Conservation (phyloP, 2,329 filamentous ascomycete genomes). For the Pseudogymnoascus sp. region DNA sequence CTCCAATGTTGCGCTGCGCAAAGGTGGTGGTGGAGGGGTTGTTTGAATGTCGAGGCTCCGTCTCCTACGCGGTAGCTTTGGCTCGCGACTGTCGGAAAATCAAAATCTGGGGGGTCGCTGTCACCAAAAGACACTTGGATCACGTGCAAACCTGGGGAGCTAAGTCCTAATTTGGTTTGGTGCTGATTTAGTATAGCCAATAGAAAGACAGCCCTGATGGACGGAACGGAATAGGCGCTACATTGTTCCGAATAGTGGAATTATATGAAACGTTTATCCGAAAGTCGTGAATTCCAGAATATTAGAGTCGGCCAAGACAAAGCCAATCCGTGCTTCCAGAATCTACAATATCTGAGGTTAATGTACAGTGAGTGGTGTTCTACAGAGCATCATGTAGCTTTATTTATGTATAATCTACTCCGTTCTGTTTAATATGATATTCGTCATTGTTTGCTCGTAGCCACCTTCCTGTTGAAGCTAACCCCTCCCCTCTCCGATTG, state of each 20-base stretch:
- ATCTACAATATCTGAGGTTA: not conserved
- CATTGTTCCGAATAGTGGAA: conserved; percentile 2
- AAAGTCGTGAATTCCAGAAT: not conserved
- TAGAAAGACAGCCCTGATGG: not conserved
- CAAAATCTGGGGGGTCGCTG: conserved; percentile 5
- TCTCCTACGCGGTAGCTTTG: conserved; percentile 8
- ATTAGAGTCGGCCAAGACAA: not conserved
- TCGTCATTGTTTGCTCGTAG: not conserved
- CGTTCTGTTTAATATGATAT: not conserved
- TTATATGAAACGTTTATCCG: not conserved
- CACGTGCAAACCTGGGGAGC: not conserved
- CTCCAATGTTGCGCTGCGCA: conserved; percentile 3
- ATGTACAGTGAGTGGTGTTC: not conserved
- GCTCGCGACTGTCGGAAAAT: conserved; percentile 6
- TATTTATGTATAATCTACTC: not conserved
- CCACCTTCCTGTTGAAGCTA: not conserved
- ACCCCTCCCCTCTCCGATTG: not conserved
- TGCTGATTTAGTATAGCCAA: not conserved
- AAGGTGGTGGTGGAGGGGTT: conserved; percentile 6
- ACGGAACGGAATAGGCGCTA: conserved; percentile 4
- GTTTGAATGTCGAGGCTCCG: conserved; percentile 3
- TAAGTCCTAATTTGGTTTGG: not conserved
- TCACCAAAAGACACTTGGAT: not conserved
- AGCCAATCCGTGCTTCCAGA: not conserved
- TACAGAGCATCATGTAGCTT: not conserved